A percentile compares a stretch with the other conserved stretches of the same genome.
phyloP scores from a whole-genome alignment of 352 stramenopile genomes.

The Globisporangium nagaii region DNA sequence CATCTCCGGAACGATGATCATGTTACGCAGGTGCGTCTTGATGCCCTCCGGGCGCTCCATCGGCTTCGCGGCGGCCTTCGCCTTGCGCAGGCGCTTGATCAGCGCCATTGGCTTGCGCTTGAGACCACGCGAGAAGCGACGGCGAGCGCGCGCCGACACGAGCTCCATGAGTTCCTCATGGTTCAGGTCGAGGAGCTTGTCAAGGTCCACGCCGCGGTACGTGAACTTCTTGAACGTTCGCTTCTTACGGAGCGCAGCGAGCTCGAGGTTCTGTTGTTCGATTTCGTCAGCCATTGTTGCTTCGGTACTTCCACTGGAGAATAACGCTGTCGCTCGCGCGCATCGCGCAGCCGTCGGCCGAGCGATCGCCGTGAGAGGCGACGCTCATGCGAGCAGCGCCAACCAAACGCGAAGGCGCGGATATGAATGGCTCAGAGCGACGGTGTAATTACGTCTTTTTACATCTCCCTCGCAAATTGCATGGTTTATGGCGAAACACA shows the following conservation, averaged over 20 bases:
- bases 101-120: constrained; percentile 99
- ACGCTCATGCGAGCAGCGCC: neutral
- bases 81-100: constrained; percentile 99
- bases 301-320: constrained; percentile 18
- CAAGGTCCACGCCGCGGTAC: constrained; percentile 98
- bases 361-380: too few relatives aligned
- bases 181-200: constrained; percentile 99
- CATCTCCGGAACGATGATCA: constrained; percentile 99
- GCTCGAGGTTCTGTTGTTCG: constrained; percentile 72
- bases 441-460: constrained; percentile 2
- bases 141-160: constrained; percentile 93
- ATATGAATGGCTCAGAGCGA: constrained; percentile 13
- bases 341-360: too few relatives aligned
- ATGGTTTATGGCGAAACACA: neutral
- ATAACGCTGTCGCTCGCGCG: neutral
- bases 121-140: constrained; percentile 98
- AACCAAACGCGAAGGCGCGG: neutral
- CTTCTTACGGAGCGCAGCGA: constrained; percentile 98
- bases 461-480: neutral
- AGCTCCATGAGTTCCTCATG: constrained; percentile 99
- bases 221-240: constrained; percentile 99
- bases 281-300: constrained; percentile 36
- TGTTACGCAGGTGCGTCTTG: constrained; percentile 99
- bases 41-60: constrained; percentile 98
- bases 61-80: constrained; percentile 96